Percentiles rank a stretch among this genome's conserved stretches.
Evolutionary conservation across 78 protist species (phyloP).

Genomic region (Cyanophora paradoxa): DNA sequence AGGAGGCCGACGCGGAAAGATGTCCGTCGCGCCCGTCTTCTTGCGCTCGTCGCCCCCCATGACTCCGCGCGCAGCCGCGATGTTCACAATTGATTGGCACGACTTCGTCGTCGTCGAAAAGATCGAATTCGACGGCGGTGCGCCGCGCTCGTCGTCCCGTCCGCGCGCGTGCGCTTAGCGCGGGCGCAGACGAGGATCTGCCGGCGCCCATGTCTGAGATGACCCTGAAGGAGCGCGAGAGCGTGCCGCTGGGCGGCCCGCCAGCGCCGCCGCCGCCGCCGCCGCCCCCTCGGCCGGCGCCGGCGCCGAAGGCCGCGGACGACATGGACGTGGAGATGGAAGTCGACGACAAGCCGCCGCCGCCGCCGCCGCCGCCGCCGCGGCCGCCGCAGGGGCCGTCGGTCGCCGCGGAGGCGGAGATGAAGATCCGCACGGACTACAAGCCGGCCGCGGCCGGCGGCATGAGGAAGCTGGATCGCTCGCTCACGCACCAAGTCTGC

Average conservation of each 20-base stretch:
- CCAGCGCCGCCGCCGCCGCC: not conserved
- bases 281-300: not conserved
- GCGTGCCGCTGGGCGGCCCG: not conserved
- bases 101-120: slow-evolving; percentile 81
- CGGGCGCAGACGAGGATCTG: slow-evolving; percentile 21
- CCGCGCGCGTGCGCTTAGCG: too few species aligned
- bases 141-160: too few species aligned
- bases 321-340: slow-evolving; percentile 29
- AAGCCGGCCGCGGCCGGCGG: not conserved
- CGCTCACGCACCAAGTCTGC: too few species aligned
- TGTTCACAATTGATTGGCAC: slow-evolving; percentile 78
- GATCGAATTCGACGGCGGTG: slow-evolving; percentile 64
- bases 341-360: not conserved
- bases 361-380: not conserved
- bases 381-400: not conserved
- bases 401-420: not conserved
- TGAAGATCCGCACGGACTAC: slow-evolving; percentile 6
- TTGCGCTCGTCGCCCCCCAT: too few species aligned
- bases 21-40: not conserved
- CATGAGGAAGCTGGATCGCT: too few species aligned
- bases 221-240: not conserved
- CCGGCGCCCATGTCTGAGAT: slow-evolving; percentile 28
- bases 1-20: not conserved
- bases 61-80: too few species aligned
- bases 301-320: not conserved